These are phyloP conservation scores for Seminavis robusta DNA, from an alignment of 108 stramenopile genomes.

Conservation along the genomic window DNA sequence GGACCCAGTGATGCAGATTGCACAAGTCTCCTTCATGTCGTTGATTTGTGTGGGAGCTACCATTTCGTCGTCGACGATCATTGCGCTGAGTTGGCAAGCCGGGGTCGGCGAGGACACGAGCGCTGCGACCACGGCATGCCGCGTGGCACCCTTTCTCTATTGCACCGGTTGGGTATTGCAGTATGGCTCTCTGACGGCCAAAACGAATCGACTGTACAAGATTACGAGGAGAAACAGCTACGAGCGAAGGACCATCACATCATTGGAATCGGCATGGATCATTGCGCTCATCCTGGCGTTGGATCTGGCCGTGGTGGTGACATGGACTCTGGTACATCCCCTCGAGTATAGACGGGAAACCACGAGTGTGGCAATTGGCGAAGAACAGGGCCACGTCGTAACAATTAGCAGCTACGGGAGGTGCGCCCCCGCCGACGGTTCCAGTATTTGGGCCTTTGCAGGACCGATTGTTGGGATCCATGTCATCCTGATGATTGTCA, in stretches of 20 bases:
- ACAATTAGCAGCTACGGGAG: constrained; percentile 30
- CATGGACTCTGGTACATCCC: constrained; percentile 36
- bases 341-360: constrained; percentile 3
- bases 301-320: constrained; percentile 20
- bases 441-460: constrained; percentile 11
- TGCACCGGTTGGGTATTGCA: constrained; percentile 40
- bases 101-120: constrained; percentile 18
- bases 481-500: constrained; percentile 22
- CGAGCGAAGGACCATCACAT: constrained; percentile 1
- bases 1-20: constrained; percentile 34
- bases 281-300: constrained; percentile 24
- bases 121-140: constrained; percentile 30
- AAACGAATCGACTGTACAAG: constrained; percentile 29
- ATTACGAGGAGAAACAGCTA: background rate
- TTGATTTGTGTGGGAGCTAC: constrained; percentile 42
- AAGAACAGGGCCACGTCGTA: too few relatives aligned
- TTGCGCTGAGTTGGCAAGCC: constrained; percentile 35
- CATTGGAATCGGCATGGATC: constrained; percentile 13
- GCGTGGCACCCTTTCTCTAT: constrained; percentile 37
- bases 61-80: constrained; percentile 29
- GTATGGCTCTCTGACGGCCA: constrained; percentile 34
- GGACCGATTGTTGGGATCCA: constrained; percentile 35
- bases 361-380: constrained; percentile 12
- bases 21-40: constrained; percentile 37
- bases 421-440: constrained; percentile 17